Evolutionary conservation across 352 stramenopile species (phyloP).

Genomic region (Phytophthora nicotianae): DNA sequence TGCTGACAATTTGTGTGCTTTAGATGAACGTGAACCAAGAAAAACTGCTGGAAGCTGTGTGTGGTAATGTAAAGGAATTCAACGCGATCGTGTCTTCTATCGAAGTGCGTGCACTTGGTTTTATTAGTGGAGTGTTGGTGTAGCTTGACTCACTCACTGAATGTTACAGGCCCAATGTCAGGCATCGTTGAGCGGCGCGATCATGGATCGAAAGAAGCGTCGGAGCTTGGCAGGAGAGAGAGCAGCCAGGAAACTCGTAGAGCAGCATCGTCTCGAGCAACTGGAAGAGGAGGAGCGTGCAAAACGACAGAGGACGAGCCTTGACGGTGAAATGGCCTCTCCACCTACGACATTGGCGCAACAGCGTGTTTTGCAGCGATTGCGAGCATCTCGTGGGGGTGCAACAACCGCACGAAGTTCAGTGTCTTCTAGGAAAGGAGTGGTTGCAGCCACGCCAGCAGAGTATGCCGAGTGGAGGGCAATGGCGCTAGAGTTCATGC

Average conservation of each 20-base stretch:
- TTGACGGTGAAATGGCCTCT: slow-evolving; percentile 14
- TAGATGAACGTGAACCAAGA: slow-evolving; percentile 66
- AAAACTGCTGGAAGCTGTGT: slow-evolving; percentile 64
- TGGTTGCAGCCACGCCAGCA: slow-evolving; percentile 23
- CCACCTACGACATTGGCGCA: slow-evolving; percentile 23
- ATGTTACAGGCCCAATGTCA: slow-evolving; percentile 47
- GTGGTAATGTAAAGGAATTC: slow-evolving; percentile 63
- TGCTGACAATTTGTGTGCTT: slow-evolving; percentile 10
- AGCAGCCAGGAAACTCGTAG: slow-evolving; percentile 22
- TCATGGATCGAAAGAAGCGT: slow-evolving; percentile 45
- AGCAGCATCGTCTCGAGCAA: slow-evolving; percentile 29
- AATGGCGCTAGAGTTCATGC: slow-evolving; percentile 37
- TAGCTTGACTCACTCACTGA: not conserved
- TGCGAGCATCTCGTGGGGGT: slow-evolving; percentile 17
- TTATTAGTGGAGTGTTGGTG: no score
- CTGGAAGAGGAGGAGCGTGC: slow-evolving; percentile 34
- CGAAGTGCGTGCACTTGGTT: slow-evolving; percentile 39
- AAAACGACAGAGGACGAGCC: slow-evolving; percentile 29
- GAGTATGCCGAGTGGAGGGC: slow-evolving; percentile 43
- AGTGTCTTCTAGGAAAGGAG: not conserved
- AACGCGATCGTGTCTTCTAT: slow-evolving; percentile 74
- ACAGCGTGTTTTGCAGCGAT: slow-evolving; percentile 24
- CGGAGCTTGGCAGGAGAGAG: slow-evolving; percentile 17
- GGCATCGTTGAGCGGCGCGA: slow-evolving; percentile 43
- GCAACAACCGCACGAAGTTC: slow-evolving; percentile 4